A percentile compares a stretch with the other conserved stretches of the same genome.
Evolutionary conservation across 2,329 filamentous ascomycete genomes (phyloP).

Genomic region (Penicillium hesseltinei): DNA sequence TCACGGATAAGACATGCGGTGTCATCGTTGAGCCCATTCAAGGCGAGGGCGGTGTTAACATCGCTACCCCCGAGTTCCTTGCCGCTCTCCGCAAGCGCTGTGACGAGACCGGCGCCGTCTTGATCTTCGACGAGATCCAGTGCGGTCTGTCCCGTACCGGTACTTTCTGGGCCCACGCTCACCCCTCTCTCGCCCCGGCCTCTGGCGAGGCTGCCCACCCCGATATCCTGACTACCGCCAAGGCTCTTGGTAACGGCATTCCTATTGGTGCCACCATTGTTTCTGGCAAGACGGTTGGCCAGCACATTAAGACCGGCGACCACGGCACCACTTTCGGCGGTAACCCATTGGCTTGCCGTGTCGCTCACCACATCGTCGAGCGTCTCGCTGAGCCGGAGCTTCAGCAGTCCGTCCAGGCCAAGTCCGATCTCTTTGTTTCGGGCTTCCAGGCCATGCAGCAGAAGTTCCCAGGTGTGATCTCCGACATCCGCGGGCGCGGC

Average conservation of each 20-base stretch:
- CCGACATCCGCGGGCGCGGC: constrained; percentile 77
- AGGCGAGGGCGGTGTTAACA: constrained; percentile 89
- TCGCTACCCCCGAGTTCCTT: constrained; percentile 79
- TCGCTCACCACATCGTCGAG: constrained; percentile 82
- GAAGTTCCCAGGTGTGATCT: constrained; percentile 68
- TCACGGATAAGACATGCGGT: constrained; percentile 84
- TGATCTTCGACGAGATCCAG: constrained; percentile 97
- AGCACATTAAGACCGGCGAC: constrained; percentile 71
- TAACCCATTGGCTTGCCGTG: constrained; percentile 78
- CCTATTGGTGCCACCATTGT: constrained; percentile 83
- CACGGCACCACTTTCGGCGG: constrained; percentile 94
- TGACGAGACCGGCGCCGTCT: constrained; percentile 78
- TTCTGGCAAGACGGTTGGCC: constrained; percentile 61
- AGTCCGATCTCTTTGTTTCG: constrained; percentile 60
- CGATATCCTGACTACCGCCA: constrained; percentile 89
- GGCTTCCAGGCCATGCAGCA: constrained; percentile 58
- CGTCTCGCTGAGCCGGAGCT: constrained; percentile 70
- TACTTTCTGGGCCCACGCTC: constrained; percentile 81
- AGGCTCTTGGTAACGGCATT: constrained; percentile 94
- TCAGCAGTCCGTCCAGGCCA: constrained; percentile 66
- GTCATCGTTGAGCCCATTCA: constrained; percentile 98
- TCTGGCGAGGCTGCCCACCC: constrained; percentile 71
- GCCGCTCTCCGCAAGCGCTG: constrained; percentile 79
- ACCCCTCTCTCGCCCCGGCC: constrained; percentile 55
- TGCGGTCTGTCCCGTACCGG: constrained; percentile 88